Percentiles rank a stretch among this genome's conserved stretches.
phyloP scores from a whole-genome alignment of 768 basidiomycete species.

The Hericium alpestre region DNA sequence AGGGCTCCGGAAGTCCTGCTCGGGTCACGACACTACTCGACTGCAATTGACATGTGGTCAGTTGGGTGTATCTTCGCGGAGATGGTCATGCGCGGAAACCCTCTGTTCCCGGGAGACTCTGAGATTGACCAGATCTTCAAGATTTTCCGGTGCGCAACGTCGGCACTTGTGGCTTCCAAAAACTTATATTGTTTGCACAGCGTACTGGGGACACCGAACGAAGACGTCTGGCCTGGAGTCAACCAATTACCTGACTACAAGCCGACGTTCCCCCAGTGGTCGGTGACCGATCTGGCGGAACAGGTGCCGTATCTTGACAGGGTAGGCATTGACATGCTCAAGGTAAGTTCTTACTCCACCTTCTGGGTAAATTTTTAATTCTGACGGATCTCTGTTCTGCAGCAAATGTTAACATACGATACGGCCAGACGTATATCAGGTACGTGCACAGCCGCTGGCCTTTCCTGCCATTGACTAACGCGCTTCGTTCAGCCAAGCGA shows the following conservation, averaged over 20 bases:
- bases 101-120: slow-evolving; percentile 96
- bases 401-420: slow-evolving; percentile 61
- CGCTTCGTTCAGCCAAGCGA: slow-evolving; percentile 39
- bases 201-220: slow-evolving; percentile 88
- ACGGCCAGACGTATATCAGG: slow-evolving; percentile 88
- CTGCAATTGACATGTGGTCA: slow-evolving; percentile 99
- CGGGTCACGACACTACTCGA: slow-evolving; percentile 92
- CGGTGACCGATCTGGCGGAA: slow-evolving; percentile 54
- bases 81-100: slow-evolving; percentile 86
- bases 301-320: slow-evolving; percentile 66
- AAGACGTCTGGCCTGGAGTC: slow-evolving; percentile 88
- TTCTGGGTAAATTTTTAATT: not conserved
- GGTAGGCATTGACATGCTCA: slow-evolving; percentile 69
- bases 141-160: slow-evolving; percentile 75
- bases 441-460: slow-evolving; percentile 24
- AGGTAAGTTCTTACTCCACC: slow-evolving; percentile 30
- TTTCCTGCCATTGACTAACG: not conserved
- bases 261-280: slow-evolving; percentile 94
- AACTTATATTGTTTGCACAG: slow-evolving; percentile 19
- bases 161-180: not conserved
- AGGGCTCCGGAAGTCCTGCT: slow-evolving; percentile 95
- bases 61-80: slow-evolving; percentile 98
- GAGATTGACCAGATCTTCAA: slow-evolving; percentile 99
- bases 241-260: slow-evolving; percentile 88
- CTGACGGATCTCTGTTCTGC: not conserved